A percentile compares a stretch with the other conserved stretches of the same genome.
Evolutionary conservation across 352 stramenopile species (phyloP).

Genomic region (Pythium sp.): DNA sequence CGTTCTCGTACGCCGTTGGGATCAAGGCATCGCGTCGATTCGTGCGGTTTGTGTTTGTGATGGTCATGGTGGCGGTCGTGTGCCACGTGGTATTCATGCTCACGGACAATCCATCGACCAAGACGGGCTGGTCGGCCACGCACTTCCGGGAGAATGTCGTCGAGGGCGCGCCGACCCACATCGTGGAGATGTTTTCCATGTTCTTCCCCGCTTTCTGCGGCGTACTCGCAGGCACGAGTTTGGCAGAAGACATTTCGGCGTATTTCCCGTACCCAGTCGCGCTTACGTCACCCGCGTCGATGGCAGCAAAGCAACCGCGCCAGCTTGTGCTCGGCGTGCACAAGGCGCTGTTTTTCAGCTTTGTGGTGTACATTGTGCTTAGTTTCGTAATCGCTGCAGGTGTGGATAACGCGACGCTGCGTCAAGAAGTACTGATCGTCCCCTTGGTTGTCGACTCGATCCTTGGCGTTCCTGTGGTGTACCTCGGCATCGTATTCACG

Average conservation of each 20-base stretch:
- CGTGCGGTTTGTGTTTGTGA: slow-evolving; percentile 35
- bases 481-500: slow-evolving; percentile 37
- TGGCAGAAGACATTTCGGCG: slow-evolving; percentile 32
- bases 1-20: slow-evolving; percentile 14
- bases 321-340: slow-evolving; percentile 46
- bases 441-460: slow-evolving; percentile 43
- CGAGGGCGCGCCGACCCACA: slow-evolving; percentile 11
- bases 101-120: slow-evolving; percentile 21
- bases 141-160: slow-evolving; percentile 31
- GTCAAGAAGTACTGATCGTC: slow-evolving; percentile 33
- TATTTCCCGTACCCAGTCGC: slow-evolving; percentile 15
- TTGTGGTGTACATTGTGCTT: slow-evolving; percentile 31
- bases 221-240: slow-evolving; percentile 31
- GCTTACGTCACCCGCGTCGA: slow-evolving; percentile 10
- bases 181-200: slow-evolving; percentile 35
- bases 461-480: slow-evolving; percentile 41
- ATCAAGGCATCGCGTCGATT: slow-evolving; percentile 20
- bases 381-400: slow-evolving; percentile 29
- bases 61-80: slow-evolving; percentile 31
- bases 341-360: slow-evolving; percentile 38
- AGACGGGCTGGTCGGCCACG: slow-evolving; percentile 27
- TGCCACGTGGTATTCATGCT: slow-evolving; percentile 38
- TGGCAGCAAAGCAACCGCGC: slow-evolving; percentile 16
- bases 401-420: slow-evolving; percentile 30
- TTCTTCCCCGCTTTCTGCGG: slow-evolving; percentile 49